Conservation (phyloP, 805 yeast genomes). For the Teunomyces barrocoloradensis region DNA sequence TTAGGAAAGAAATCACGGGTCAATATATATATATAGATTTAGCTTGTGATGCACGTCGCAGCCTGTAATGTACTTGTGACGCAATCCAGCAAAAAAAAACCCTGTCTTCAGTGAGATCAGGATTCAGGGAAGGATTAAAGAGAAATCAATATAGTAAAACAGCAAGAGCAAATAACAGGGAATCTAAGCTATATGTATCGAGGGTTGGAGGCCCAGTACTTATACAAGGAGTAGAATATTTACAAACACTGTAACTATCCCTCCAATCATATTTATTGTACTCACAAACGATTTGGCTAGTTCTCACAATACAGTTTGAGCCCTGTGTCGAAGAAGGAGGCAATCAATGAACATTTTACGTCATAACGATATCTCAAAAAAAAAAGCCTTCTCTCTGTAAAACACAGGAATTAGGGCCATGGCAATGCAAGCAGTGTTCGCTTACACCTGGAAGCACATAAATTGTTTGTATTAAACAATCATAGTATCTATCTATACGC, state of each 20-base stretch:
- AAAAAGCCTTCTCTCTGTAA: not conserved
- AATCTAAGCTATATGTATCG: no score
- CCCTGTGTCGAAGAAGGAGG: not conserved
- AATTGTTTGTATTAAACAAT: not conserved
- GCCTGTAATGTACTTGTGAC: slow-evolving; percentile 1
- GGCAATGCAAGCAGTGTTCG: not conserved
- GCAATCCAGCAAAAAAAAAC: not conserved
- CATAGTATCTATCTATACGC: slow-evolving; percentile 4
- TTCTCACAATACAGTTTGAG: not conserved
- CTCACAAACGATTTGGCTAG: not conserved
- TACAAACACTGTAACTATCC: no score
- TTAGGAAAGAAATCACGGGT: not conserved
- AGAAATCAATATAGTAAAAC: not conserved
- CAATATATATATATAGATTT: not conserved
- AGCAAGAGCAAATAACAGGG: no score
- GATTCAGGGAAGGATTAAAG: not conserved
- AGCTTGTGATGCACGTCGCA: not conserved
- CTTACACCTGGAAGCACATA: no score
- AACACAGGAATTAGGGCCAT: not conserved
- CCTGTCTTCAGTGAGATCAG: not conserved
- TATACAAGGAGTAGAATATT: no score
- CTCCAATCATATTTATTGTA: not conserved
- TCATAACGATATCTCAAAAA: not conserved
- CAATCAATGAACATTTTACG: not conserved
- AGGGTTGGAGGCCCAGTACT: no score